A percentile compares a stretch with the other conserved stretches of the same genome.
phyloP scores from a whole-genome alignment of 2,329 filamentous ascomycete species.

The Grosmannia serpens region DNA sequence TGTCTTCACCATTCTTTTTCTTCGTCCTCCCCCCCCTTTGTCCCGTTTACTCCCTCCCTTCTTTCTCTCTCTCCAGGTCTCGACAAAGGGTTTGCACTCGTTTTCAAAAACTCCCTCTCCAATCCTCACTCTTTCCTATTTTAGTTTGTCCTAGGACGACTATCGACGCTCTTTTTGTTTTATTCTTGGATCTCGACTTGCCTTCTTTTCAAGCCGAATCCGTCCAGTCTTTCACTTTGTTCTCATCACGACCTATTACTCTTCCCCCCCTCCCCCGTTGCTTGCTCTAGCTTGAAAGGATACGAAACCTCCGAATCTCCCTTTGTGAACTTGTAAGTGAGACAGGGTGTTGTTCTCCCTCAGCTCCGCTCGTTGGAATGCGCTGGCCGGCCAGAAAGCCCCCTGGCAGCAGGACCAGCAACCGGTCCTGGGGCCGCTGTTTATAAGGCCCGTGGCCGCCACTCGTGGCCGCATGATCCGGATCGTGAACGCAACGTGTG shows the following conservation, averaged over 20 bases:
- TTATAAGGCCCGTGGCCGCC: not conserved
- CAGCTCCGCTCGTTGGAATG: not conserved
- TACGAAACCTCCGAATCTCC: not conserved
- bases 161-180: conserved; percentile 13
- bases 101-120: not conserved
- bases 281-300: not conserved
- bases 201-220: conserved; percentile 32
- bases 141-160: conserved; percentile 5
- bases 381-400: not conserved
- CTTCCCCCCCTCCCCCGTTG: not conserved
- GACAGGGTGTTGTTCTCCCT: not conserved
- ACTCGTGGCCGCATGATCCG: not conserved
- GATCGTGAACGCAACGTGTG: not conserved
- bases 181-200: conserved; percentile 25
- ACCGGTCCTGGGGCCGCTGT: not conserved
- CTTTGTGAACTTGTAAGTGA: not conserved
- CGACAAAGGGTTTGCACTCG: conserved; percentile 6
- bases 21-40: not conserved
- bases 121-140: conserved; percentile 1
- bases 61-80: not conserved
- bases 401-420: not conserved
- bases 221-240: conserved; percentile 29
- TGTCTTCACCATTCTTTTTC: conserved; percentile 1
- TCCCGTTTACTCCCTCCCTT: not conserved
- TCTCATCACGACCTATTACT: not conserved